Conservation (phyloP, 257 asterid genomes). For the Prunella vulgaris region DNA sequence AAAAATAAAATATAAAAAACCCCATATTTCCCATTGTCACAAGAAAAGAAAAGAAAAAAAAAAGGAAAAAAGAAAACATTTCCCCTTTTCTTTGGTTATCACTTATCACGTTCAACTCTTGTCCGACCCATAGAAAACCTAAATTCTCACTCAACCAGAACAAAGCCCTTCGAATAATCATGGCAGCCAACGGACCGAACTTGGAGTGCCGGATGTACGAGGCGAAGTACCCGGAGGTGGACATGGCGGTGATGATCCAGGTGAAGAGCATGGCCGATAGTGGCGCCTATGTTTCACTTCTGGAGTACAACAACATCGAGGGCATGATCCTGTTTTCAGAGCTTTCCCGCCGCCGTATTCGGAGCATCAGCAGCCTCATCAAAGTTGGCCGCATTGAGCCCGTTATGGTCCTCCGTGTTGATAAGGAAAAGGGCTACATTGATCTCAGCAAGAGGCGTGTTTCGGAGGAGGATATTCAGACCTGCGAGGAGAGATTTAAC, state of each 20-base stretch:
- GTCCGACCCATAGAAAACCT: too few species aligned
- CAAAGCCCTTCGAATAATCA: conserved; percentile 5
- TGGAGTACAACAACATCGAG: conserved; percentile 88
- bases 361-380: conserved; percentile 81
- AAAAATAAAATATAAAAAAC: too few species aligned
- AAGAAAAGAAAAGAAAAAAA: too few species aligned
- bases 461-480: conserved; percentile 80
- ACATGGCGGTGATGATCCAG: conserved; percentile 82
- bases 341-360: conserved; percentile 91
- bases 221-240: conserved; percentile 86
- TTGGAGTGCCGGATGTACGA: conserved; percentile 97
- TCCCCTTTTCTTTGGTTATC: too few species aligned
- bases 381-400: conserved; percentile 90
- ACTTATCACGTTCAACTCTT: too few species aligned
- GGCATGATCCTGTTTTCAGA: conserved; percentile 93
- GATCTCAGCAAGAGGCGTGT: conserved; percentile 95
- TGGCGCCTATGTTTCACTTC: conserved; percentile 81
- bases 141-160: too few species aligned
- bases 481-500: conserved; percentile 79
- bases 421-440: conserved; percentile 85
- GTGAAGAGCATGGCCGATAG: conserved; percentile 96
- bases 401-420: conserved; percentile 90
- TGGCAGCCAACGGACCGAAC: conserved; percentile 60
- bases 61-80: too few species aligned
- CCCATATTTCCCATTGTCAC: too few species aligned